phyloP scores from a whole-genome alignment of 345 rosid genomes.

The Theobroma cacao region DNA sequence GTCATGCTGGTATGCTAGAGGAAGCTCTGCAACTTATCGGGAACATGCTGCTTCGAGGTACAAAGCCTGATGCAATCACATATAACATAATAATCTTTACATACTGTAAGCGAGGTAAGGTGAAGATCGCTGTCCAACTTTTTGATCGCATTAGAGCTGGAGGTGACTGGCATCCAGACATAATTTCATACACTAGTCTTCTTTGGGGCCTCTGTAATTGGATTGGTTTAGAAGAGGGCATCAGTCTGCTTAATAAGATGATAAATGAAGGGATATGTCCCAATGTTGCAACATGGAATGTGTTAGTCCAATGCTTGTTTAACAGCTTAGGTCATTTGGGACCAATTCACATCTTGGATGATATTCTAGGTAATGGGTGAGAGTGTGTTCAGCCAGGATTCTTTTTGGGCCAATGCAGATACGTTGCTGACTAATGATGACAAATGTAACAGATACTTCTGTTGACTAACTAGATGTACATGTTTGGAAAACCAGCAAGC shows the following conservation, averaged over 20 bases:
- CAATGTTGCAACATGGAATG: conserved; percentile 68
- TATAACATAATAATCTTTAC: conserved; percentile 53
- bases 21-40: conserved; percentile 56
- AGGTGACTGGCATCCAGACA: conserved; percentile 59
- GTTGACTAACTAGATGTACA: not conserved
- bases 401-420: not conserved
- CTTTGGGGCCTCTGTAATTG: conserved; percentile 61
- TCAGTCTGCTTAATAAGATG: conserved; percentile 48
- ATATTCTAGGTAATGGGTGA: conserved; percentile 38
- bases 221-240: conserved; percentile 48
- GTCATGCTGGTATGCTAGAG: conserved; percentile 43
- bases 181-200: conserved; percentile 60
- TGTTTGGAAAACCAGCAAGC: too few species aligned
- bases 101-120: conserved; percentile 51
- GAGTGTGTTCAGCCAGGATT: not conserved
- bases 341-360: conserved; percentile 41
- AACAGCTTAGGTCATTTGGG: conserved; percentile 39
- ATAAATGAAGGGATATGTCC: conserved; percentile 47
- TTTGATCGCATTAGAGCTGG: conserved; percentile 36
- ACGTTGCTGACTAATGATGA: not conserved
- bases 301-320: conserved; percentile 52
- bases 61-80: conserved; percentile 58
- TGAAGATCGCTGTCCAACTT: conserved; percentile 42
- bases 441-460: not conserved
- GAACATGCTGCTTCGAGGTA: conserved; percentile 57